Evolutionary conservation across 331 rosid species (phyloP).

Genomic region (Stylosanthes scabra): DNA sequence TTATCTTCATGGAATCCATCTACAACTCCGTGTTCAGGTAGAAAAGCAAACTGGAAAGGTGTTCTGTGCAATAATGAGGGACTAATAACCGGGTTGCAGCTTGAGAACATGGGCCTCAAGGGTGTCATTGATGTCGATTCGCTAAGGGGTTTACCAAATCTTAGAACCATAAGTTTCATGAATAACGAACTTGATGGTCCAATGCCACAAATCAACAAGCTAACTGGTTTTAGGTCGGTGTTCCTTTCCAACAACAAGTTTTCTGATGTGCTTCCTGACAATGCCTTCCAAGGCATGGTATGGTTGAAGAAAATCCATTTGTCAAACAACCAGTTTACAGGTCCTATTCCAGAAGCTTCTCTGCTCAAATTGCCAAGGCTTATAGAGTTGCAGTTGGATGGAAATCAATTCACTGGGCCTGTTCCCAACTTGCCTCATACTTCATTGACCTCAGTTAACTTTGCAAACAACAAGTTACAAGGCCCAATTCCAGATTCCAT

Average conservation of each 20-base stretch:
- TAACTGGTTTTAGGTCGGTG: conserved; percentile 54
- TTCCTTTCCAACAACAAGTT: conserved; percentile 68
- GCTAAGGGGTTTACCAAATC: conserved; percentile 53
- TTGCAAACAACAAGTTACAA: conserved; percentile 60
- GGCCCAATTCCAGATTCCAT: conserved; percentile 64
- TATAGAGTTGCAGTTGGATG: conserved; percentile 61
- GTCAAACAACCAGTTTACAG: conserved; percentile 61
- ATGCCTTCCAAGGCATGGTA: conserved; percentile 51
- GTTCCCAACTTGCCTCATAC: conserved; percentile 53
- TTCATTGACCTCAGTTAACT: conserved; percentile 44
- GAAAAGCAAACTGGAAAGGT: conserved; percentile 63
- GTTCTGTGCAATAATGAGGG: conserved; percentile 56
- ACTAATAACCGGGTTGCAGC: conserved; percentile 59
- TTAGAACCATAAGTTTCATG: conserved; percentile 69
- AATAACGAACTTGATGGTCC: conserved; percentile 57
- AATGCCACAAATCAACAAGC: conserved; percentile 54
- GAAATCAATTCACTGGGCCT: conserved; percentile 64
- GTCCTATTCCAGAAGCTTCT: conserved; percentile 62
- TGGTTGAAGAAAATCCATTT: conserved; percentile 74
- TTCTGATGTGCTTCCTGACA: conserved; percentile 59
- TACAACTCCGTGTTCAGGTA: conserved; percentile 50
- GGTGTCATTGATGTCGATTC: conserved; percentile 60
- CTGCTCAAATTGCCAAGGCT: conserved; percentile 54
- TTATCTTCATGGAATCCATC: conserved; percentile 54
- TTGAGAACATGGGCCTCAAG: conserved; percentile 70